Base-by-base conservation (phyloP, 2,329 filamentous ascomycete species). In the Stemphylium lycopersici region DNA sequence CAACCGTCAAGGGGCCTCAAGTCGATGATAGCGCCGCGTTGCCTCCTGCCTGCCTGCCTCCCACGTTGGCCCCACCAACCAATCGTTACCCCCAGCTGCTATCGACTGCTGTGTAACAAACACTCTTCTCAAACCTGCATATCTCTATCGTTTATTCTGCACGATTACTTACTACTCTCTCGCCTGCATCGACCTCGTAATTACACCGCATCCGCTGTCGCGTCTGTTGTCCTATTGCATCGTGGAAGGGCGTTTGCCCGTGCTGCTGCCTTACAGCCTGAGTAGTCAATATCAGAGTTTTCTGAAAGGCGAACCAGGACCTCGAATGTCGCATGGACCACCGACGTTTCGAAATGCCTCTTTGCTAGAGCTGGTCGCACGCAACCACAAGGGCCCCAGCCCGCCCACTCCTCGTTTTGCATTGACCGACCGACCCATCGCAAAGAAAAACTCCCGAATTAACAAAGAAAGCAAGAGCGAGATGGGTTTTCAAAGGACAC, bases 161-260 rank as follows among this genome's bases (percentile, higher is more conserved):
- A 6, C 11, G 13, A 10, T 2, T 15, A 20, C 15, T 2, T 12
- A 38, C 11, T 29, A 13, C 13, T 48, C 22, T 7, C 12, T 26
- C 6, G 1, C 4, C 5, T n/a, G 11, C 31, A 13, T 36, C 36
- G 15, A 22, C 34, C n/a, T 22, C 18, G 4, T 11, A 2, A 3
- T 18, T 20, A 18, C 29, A 16, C 13, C 24, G n/a, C 11, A 24
- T 16, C 20, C 13, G 3, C 16, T 26, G 20, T 2, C 22, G 15
- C n/a, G 3, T 5, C 8, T 80, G 37, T 3, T 51, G 36, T 18
- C 16, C 18, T 36, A 13, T 20, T 7, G n/a, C 8, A 31, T 18
- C 41, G 59, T 56, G 49, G 41, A 41, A 20, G 29, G 32, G 29
- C 36, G 16, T 38, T 51, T 22, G 34, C 43, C 48, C 15, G 45